Evolutionary conservation across 2,329 filamentous ascomycete species (phyloP), one percentile per base, ranked within the genome.

Genomic region (Xylaria sp.): DNA sequence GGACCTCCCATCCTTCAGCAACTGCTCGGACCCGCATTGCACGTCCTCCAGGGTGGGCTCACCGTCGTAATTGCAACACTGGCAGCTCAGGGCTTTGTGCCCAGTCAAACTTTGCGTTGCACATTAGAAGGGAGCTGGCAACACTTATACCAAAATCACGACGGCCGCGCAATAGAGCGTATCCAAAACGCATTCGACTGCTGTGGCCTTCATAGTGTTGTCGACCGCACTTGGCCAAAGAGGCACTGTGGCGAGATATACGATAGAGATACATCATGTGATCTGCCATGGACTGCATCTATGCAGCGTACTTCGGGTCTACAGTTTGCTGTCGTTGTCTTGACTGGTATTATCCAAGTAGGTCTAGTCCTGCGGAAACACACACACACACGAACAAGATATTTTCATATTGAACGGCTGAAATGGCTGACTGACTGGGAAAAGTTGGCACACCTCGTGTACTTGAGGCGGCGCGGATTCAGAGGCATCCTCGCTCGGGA

Each of bases 161-260:
- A 92, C 63, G 74, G 75, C 5, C 70, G 72, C 0, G 78, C 82
- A 1, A 85, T 93, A 65, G 81, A 84, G 50, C 78, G 80, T 1
- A 90, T 93, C 60, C 91, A 93, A 74, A 88, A 93, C 75, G 78
- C 84, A 0, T 85, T 92, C 37, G 76, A 85, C 8, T 93, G 91
- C 80, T 93, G 91, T 72, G 91, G 91, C 0, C 82, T 92, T 40
- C 83, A 83, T 64, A 84, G 82, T 4, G 76, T 87, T 32, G 78
- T 76, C 35, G 90, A 93, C 74, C 87, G 86, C 72, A 85, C 87
- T 0, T 92, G 85, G 82, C 91, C 91, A 29, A 1, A 12, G n/a
- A 60, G 60, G 81, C 91, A 91, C 65, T 91, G 90, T 74, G 72
- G 79, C 4, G 76, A 81, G 54, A 78, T 82, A 4, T 88, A 84